Conservation (phyloP, 2,329 filamentous ascomycete species). For the Massarina eburnea region DNA sequence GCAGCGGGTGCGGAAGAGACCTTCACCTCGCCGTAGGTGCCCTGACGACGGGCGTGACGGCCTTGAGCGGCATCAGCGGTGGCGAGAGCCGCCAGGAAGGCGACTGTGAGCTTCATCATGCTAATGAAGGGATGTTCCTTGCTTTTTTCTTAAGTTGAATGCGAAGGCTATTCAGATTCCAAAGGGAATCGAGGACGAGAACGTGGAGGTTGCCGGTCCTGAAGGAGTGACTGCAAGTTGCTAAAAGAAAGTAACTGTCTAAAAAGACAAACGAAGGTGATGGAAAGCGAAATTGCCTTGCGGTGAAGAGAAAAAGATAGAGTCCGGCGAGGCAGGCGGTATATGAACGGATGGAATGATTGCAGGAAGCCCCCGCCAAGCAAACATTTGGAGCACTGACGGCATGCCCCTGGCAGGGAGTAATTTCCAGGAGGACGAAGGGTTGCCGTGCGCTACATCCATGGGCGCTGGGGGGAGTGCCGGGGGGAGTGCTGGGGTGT, state of each 20-base stretch:
- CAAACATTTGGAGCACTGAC: conserved; percentile 20
- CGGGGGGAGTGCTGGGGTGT: conserved; percentile 8
- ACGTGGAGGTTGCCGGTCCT: conserved; percentile 20
- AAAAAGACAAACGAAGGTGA: conserved; percentile 38
- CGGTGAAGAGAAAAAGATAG: conserved; percentile 28
- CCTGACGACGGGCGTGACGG: conserved; percentile 31
- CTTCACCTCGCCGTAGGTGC: conserved; percentile 6
- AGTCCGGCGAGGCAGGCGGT: conserved; percentile 19
- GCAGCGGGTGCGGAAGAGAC: conserved; percentile 1
- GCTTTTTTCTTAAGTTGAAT: conserved; percentile 24
- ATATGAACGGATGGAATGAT: conserved; percentile 36
- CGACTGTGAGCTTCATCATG: conserved; percentile 40
- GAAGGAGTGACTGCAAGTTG: conserved; percentile 43
- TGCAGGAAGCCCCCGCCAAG: conserved; percentile 32
- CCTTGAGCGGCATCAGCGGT: conserved; percentile 33
- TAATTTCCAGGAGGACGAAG: conserved; percentile 39
- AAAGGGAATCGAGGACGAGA: conserved; percentile 4
- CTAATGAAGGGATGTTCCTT: conserved; percentile 24
- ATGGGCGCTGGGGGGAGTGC: conserved; percentile 3
- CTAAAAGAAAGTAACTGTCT: conserved; percentile 38
- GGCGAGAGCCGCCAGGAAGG: conserved; percentile 35
- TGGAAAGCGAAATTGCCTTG: conserved; percentile 36
- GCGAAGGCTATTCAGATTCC: conserved; percentile 17
- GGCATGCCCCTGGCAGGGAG: conserved; percentile 31
- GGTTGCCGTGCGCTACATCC: conserved; percentile 23